Evolutionary conservation across 2,329 filamentous ascomycete species (phyloP).

Genomic region (Dendrostoma leiphaemia): DNA sequence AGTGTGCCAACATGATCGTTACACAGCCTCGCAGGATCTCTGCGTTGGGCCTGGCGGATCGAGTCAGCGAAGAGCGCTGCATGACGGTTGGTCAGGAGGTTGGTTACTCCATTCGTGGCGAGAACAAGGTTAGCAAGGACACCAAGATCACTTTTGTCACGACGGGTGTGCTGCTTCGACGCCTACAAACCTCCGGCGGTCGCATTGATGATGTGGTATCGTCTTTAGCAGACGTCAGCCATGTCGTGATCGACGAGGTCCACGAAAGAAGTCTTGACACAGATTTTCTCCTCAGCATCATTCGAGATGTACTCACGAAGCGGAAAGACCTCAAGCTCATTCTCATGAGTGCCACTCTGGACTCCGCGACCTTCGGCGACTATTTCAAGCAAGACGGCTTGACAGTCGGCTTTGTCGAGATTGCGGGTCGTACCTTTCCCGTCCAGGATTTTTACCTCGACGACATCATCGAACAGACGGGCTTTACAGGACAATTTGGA

Average conservation of each 20-base stretch:
- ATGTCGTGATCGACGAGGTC: conserved; percentile 94
- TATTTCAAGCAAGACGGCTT: conserved; percentile 74
- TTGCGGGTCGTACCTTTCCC: conserved; percentile 84
- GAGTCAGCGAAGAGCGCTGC: conserved; percentile 90
- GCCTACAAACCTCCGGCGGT: conserved; percentile 86
- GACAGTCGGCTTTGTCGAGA: conserved; percentile 78
- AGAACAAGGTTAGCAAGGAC: conserved; percentile 69
- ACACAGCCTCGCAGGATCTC: conserved; percentile 95
- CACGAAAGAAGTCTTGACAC: conserved; percentile 94
- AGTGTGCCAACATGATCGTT: conserved; percentile 84
- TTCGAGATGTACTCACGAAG: conserved; percentile 75
- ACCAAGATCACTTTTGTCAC: conserved; percentile 96
- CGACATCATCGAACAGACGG: conserved; percentile 78
- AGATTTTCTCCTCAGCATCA: conserved; percentile 84
- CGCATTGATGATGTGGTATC: conserved; percentile 75
- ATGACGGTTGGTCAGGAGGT: conserved; percentile 80
- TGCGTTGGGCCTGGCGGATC: conserved; percentile 87
- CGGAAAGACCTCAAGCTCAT: conserved; percentile 83
- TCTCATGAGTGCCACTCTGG: conserved; percentile 94
- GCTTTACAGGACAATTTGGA: conserved; percentile 57
- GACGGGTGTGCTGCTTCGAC: conserved; percentile 85
- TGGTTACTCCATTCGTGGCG: conserved; percentile 87
- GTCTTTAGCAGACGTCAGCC: conserved; percentile 84
- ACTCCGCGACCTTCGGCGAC: conserved; percentile 77
- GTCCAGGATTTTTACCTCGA: conserved; percentile 89